Conservation (phyloP, 495 filamentous ascomycete genomes). For the Aspergillus bertholletiae region DNA sequence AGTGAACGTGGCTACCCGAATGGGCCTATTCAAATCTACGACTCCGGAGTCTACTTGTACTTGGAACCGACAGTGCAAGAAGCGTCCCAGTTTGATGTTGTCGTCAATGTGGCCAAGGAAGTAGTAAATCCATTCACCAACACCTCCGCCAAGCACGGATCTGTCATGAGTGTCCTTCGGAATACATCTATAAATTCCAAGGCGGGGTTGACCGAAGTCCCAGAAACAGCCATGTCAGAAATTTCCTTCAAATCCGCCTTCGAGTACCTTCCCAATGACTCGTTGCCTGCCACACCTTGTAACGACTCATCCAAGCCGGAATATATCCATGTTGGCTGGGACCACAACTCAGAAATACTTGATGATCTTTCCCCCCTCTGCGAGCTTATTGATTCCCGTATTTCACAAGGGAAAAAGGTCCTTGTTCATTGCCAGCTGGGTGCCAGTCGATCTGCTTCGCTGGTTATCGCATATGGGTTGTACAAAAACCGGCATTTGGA, state of each 20-base stretch:
- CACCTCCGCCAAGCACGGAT: constrained; percentile 29
- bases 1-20: constrained; percentile 81
- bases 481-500: constrained; percentile 83
- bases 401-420: constrained; percentile 77
- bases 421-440: constrained; percentile 95
- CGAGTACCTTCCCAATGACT: constrained; percentile 47
- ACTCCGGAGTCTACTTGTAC: constrained; percentile 89
- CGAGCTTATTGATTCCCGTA: constrained; percentile 77
- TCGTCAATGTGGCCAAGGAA: constrained; percentile 94
- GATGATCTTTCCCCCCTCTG: constrained; percentile 82
- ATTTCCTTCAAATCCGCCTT: constrained; percentile 71
- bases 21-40: constrained; percentile 88
- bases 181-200: constrained; percentile 32
- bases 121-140: constrained; percentile 79
- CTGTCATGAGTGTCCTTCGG: constrained; percentile 42
- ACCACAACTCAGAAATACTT: constrained; percentile 95
- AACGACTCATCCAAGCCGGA: constrained; percentile 59
- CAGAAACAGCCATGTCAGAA: constrained; percentile 67
- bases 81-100: constrained; percentile 81
- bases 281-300: constrained; percentile 54
- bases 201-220: constrained; percentile 49
- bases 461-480: constrained; percentile 94
- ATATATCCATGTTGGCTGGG: constrained; percentile 95
- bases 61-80: constrained; percentile 85
- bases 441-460: constrained; percentile 91